Base-by-base conservation (phyloP, 164 flowering plant species). In the Chimonanthus praecox region DNA sequence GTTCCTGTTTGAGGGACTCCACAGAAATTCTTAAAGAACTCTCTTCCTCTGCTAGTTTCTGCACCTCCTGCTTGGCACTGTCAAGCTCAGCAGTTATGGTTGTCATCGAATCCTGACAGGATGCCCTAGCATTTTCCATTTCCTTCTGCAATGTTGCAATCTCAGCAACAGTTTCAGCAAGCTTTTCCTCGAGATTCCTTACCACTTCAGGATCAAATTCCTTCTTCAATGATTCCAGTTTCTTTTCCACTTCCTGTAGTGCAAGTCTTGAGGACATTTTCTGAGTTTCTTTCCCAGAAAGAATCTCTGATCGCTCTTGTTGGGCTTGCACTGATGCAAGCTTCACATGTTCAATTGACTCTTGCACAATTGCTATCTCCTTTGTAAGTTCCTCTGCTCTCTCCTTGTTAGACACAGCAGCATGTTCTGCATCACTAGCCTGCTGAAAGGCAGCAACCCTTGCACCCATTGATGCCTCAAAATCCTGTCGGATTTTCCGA, bases 1-100 rank as follows among this genome's bases (percentile, higher is more conserved):
- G 72, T 75, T 96, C 97, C 68, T 71, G 58, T 80, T 89, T 89
- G 49, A 94, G 91, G 68, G 90, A 80, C 64, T 89, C 97, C 70
- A 92, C 79, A 80, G 85, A 72, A 74, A 71, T 83, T 65, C 82
- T 78, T 11, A 92, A 85, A 7, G 85, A 75, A 81, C 62, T 86
- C 76, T 88, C 94, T 81, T 94, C 98, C 76, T 90, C 97, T 21
- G 85, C 88, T 0, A 92, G 87, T 78, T 88, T 94, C 43, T 86
- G 91, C 64, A 96, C 77, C 6, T 88, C 79, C 60, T 80, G 89
- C 78, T 92, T 95, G 47, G 97, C 96, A 86, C 72, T 88, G 79
- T 90, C 92, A 66, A 95, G 86, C 78, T 92, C 95, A 10, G 78
- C 78, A 15, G 94, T 88, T 49, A 91, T 87, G 58, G 68, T 80